Base-by-base conservation (phyloP, 1,284 basidiomycete genomes). In the Phlebopus sp. region DNA sequence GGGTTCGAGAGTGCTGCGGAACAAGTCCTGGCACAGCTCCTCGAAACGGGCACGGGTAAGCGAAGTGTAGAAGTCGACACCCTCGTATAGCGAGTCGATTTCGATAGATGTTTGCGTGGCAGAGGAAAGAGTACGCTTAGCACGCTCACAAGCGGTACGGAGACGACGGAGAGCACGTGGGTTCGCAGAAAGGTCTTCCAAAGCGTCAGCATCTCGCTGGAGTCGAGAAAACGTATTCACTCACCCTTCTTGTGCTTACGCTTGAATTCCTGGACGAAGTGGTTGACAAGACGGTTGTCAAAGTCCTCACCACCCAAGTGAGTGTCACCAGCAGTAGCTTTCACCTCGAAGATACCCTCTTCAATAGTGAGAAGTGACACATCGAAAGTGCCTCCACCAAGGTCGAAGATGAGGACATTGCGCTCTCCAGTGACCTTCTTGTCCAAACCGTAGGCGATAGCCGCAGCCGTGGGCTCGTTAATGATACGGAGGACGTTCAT, bases 221-320 rank as follows among this genome's bases (percentile, higher is more conserved):
- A 19, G 41, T 8, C 18, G 31, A 11, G 18, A 37, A 30, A 7
- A 30, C 19, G 43, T 5, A 44, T 38, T 21, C 6, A 66, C 76
- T 57, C 61, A 84, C 83, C 89, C 78, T 94, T 95, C 84, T 97
- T 97, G 84, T 93, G 86, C 82, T 97, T 97, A 69, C 93, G 83
- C 84, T 97, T 97, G 83, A 97, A 98, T 74, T 98, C 94, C 71
- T 95, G 91, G 54, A 92, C 88, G 67, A 99, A 97, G 84, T 97
- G 92, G 75, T 95, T 94, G 69, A 98, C 92, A 59, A 98, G 89
- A 60, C 90, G 86, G 81, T 98, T 98, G 74, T 98, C 96, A 63
- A 98, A 99, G 75, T 98, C 95, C 75, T 98, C 95, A 77, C 96
- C 95, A 76, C 95, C 95, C 70, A 98, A 80, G 73, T 98, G 95